phyloP scores from a whole-genome alignment of 2,329 filamentous ascomycete genomes.

The Paecilomyces sp. region DNA sequence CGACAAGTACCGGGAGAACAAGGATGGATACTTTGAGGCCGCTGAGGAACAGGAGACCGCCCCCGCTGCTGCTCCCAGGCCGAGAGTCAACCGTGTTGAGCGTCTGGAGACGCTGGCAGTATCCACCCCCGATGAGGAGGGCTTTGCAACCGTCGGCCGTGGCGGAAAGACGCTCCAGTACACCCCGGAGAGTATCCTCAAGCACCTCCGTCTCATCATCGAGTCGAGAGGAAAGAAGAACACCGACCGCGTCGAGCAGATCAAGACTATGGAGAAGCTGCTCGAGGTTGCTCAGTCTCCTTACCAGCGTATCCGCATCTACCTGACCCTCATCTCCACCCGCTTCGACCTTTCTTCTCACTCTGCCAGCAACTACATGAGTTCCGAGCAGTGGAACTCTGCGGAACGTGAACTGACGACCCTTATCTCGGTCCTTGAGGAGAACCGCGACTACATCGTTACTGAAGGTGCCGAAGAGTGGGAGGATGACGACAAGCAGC shows the following conservation, averaged over 20 bases:
- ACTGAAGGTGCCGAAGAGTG: constrained; percentile 92
- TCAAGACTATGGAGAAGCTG: constrained; percentile 95
- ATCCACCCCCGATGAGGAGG: constrained; percentile 64
- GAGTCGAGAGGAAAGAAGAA: constrained; percentile 99
- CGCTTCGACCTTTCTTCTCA: constrained; percentile 88
- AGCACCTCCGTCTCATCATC: constrained; percentile 86
- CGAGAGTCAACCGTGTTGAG: constrained; percentile 32
- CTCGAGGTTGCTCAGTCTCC: constrained; percentile 80
- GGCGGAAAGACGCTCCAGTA: constrained; percentile 85
- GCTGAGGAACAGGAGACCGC: constrained; percentile 65
- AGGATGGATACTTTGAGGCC: constrained; percentile 81
- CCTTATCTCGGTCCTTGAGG: constrained; percentile 72
- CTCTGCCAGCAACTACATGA: constrained; percentile 68
- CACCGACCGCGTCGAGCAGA: constrained; percentile 90
- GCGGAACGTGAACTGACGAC: constrained; percentile 79
- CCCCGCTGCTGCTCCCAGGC: constrained; percentile 42
- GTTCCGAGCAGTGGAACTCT: constrained; percentile 92
- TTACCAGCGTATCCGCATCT: constrained; percentile 89
- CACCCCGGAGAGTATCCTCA: constrained; percentile 96
- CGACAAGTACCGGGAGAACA: constrained; percentile 76
- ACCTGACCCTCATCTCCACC: constrained; percentile 84
- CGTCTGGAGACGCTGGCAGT: constrained; percentile 42
- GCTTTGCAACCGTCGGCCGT: constrained; percentile 81
- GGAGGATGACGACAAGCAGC: constrained; percentile 97
- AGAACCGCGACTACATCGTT: constrained; percentile 73